Evolutionary conservation across 2,329 filamentous ascomycete species (phyloP), one percentile per base, ranked within the genome.

Genomic region (Fusarium secorum): DNA sequence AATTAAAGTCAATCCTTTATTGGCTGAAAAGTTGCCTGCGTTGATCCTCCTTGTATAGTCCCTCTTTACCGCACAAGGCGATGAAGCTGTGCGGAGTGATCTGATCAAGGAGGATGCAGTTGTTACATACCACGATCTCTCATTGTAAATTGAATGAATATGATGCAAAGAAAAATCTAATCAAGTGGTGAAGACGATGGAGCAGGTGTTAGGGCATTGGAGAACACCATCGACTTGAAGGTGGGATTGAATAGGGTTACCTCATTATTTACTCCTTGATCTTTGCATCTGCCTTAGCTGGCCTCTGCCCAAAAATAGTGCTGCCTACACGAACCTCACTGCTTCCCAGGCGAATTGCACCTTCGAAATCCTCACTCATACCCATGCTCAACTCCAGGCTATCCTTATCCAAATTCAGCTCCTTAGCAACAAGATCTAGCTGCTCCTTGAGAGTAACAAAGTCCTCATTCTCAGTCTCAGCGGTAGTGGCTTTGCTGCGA

Each of bases 331-430:
- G 88, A 10, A 99, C 95, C 85, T 98, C 94, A 74, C 89, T 87
- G 82, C 95, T 98, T 0, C 96, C 96, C 84, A 94, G 84, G 17
- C 81, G 82, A 77, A 98, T 91, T 1, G 96, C 96, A 11, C 91
- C 92, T 83, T 97, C 95, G 80, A 95, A 99, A 81, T 99, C 96
- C 77, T 93, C 90, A 79, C 94, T 98, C 96, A 99, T 99, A 11
- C 95, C 95, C 95, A 99, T 99, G 81, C 95, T 98, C 81, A 98
- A 81, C 84, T 98, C 94, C 75, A 98, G 79, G n/a, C 64, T 70
- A 66, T 86, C 85, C n/a, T 83, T 81, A 20, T 84, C 79, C 53
- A 83, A 59, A 2, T 77, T 78, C 24, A 84, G 75, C 65, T 83
- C 91, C 76, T 82, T 77, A 5, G 86, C 88, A 4, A 98, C 89